Base-by-base conservation (phyloP, 352 stramenopile species). In the Thalassiosira hispida region DNA sequence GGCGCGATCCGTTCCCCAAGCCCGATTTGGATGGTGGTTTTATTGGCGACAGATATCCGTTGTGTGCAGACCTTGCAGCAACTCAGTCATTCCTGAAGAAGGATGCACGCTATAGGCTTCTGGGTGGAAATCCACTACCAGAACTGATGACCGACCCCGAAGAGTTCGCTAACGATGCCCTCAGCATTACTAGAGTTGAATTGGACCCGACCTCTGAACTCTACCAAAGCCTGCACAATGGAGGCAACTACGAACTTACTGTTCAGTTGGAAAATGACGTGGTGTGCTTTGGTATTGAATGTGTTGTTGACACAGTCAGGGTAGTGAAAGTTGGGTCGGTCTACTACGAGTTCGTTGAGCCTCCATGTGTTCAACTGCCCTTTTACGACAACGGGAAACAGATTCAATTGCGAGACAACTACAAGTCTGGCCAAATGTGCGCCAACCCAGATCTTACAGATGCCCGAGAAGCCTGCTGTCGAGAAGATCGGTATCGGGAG, bases 301-400 rank as follows among this genome's bases (percentile, higher is more conserved):
- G 87, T 55, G 42, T 71, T 18, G 57, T 91, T 22, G 80, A 92
- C 33, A 90, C 79, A 11, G 2, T 91, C 23, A 75, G 82, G 44
- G 57, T 89, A 11, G 83, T 92, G 7, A 85, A 88, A 69, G 66
- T 92, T 38, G 77, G 59, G 7, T 53, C 29, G 18, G 42, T 91
- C 8, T 92, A 84, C 63, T 94, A 91, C 56, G 88, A 93, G 73
- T 94, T 84, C 69, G 72, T 90, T 7, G 72, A 81, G 18, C 56
- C 20, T 0, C 47, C 88, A 20, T 93, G 88, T 62, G 84, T 90
- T 18, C 51, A 90, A 23, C 25, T 87, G 23, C 57, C 60, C 25
- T 93, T 94, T 71, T 89, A 83, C 59, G 47, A 86, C 11, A 76
- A 89, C 57, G 75, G 69, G 1, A 84, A 81, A 31, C 63, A 77